Evolutionary conservation across 805 yeast genomes (phyloP), one percentile per base, ranked within the genome.

Genomic region (Starmerella ratchasimensis): DNA sequence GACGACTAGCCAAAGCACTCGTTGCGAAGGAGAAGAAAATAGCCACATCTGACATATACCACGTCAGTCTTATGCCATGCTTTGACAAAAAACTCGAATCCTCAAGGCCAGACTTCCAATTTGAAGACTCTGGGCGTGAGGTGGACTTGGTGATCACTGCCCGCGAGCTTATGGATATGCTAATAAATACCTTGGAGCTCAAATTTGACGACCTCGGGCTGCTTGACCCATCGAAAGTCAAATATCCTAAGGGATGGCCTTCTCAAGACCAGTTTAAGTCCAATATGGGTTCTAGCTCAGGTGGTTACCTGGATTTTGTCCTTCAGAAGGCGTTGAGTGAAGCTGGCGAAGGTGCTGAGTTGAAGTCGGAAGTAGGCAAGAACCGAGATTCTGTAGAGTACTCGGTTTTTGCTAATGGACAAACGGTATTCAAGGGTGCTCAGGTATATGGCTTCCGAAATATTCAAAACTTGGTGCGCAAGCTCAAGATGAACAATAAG

Each of bases 121-220:
- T 66, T 35, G 51, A 44, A 2, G 57, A 49, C 4, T 37, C 37
- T n/a, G 54, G 47, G 5, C 57, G 60, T 9, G 94, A 83, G 51
- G 96, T 90, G 10, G 96, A 90, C 56, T 81, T 95, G 61, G 98
- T 90, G 3, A 69, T 90, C 17, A 90, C 98, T 0, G 84, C 97
- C 10, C 76, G 74, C 48, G 98, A 90, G 54, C 59, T 90, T 27
- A 67, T 86, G 1, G 80, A 80, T 41, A 59, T 90, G 58, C 54
- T 83, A 31, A 69, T 70, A 22, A 80, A 74, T 17, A 34, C 43
- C 20, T 67, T 72, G 35, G 42, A 38, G 9, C 24, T 47, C 17
- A 54, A 39, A 26, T 63, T 66, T 31, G 43, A 37, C 24, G 28
- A 27, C 3, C 42, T 56, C 16, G 35, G 28, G 20, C 14, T 15